A percentile compares a stretch with the other conserved stretches of the same genome.
Conservation (phyloP, 139 green algal genomes). For the Asterochloris erici region DNA sequence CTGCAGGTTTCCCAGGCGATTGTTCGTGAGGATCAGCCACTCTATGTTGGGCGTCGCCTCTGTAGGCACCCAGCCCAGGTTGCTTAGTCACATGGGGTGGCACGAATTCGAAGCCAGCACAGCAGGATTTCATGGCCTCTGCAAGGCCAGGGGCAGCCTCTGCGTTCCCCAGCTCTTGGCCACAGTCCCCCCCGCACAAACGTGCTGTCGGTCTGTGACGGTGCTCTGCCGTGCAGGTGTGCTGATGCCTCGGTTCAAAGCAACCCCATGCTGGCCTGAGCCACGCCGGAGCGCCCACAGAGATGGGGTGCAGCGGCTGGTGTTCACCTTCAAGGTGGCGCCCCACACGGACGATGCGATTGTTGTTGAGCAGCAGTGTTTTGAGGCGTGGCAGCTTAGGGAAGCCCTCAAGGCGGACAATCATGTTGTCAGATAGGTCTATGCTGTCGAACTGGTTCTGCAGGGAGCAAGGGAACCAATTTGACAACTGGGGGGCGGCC, state of each 20-base stretch:
- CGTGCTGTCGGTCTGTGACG: too few relatives aligned
- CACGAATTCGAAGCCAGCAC: not conserved
- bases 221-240: too few relatives aligned
- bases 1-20: slow-evolving; percentile 73
- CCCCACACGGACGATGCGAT: slow-evolving; percentile 80
- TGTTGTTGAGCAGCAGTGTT: slow-evolving; percentile 89
- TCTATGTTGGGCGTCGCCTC: slow-evolving; percentile 78
- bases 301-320: not conserved
- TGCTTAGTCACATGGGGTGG: slow-evolving; percentile 4
- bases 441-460: slow-evolving; percentile 98
- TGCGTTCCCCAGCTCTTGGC: too few relatives aligned
- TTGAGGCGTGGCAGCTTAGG: slow-evolving; percentile 80
- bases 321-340: slow-evolving; percentile 59
- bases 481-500: too few relatives aligned
- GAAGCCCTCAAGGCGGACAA: slow-evolving; percentile 94
- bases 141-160: too few relatives aligned
- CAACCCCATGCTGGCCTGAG: too few relatives aligned
- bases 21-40: slow-evolving; percentile 90
- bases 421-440: slow-evolving; percentile 95
- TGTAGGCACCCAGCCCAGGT: slow-evolving; percentile 32
- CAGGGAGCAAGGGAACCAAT: not conserved
- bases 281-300: not conserved
- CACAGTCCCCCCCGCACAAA: too few relatives aligned
- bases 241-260: too few relatives aligned
- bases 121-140: slow-evolving; percentile 9